Conservation (phyloP, 176 grass and related monocot genomes). For the Oryza nivara region DNA sequence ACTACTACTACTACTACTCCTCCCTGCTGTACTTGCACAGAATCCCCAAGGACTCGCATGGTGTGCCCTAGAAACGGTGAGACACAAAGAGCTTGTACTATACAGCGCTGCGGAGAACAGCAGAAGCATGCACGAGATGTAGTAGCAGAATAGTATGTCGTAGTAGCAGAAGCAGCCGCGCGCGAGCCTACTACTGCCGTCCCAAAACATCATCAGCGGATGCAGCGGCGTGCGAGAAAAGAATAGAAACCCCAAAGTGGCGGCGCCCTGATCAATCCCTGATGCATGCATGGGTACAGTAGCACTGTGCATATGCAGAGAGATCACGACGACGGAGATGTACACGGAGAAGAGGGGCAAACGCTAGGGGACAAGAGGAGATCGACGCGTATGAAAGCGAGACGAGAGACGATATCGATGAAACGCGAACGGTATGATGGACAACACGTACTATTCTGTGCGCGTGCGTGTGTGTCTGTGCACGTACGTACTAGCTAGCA, state of each 20-base stretch:
- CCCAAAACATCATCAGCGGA: conserved; percentile 21
- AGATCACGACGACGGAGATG: not conserved
- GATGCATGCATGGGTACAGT: not conserved
- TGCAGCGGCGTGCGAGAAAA: conserved; percentile 50
- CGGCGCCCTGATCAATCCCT: conserved; percentile 6
- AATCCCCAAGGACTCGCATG: conserved; percentile 40
- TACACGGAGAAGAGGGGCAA: conserved; percentile 38
- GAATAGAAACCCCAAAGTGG: conserved; percentile 57
- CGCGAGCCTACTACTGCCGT: not conserved
- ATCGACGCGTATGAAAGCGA: conserved; percentile 8
- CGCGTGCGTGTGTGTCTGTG: not conserved
- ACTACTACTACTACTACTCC: not conserved
- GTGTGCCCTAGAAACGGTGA: conserved; percentile 44
- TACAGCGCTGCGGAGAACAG: conserved; percentile 10
- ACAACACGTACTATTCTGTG: not conserved
- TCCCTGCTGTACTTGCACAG: not conserved
- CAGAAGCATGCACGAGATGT: too few relatives aligned
- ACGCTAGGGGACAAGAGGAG: conserved; percentile 40
- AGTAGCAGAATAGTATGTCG: too few relatives aligned
- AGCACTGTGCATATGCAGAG: conserved; percentile 1
- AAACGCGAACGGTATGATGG: conserved; percentile 11
- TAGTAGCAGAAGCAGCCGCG: not conserved
- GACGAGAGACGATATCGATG: not conserved
- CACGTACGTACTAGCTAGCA: not conserved
- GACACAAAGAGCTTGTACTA: conserved; percentile 20